phyloP scores from a whole-genome alignment of 169 alveolate species.

The Eimeria praecox region DNA sequence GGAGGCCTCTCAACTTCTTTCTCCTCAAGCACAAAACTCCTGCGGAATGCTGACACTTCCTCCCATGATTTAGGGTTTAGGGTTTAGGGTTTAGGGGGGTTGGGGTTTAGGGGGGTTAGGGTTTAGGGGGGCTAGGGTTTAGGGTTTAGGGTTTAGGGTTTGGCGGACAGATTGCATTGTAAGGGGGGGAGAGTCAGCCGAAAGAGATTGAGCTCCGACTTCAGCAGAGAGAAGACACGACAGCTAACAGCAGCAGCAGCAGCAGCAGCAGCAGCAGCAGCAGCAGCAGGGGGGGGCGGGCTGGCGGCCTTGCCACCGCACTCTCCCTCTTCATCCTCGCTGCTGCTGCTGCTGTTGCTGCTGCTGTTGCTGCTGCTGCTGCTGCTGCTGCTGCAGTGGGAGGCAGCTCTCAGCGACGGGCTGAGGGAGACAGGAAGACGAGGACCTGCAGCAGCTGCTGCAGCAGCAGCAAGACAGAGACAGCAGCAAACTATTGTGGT shows the following conservation, averaged over 20 bases:
- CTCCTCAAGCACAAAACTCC: no score
- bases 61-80: not conserved
- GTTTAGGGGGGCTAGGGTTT: constrained; percentile 8
- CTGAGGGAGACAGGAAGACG: not conserved
- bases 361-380: not conserved
- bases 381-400: not conserved
- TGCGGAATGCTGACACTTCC: no score
- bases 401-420: not conserved
- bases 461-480: not conserved
- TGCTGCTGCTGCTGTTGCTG: no score
- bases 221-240: not conserved
- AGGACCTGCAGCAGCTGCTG: constrained; percentile 32
- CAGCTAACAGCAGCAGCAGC: not conserved
- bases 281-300: not conserved
- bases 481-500: not conserved
- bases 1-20: no score
- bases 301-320: not conserved
- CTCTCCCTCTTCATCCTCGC: not conserved
- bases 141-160: constrained; percentile 32
- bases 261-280: constrained; percentile 23
- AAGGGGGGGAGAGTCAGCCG: not conserved
- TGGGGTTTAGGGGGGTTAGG: constrained; percentile 16
- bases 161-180: not conserved
- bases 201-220: not conserved
- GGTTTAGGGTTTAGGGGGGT: constrained; percentile 13